Percentiles rank a stretch among this genome's conserved stretches.
Conservation (phyloP, 345 rosid genomes). For the Triadica sebifera region DNA sequence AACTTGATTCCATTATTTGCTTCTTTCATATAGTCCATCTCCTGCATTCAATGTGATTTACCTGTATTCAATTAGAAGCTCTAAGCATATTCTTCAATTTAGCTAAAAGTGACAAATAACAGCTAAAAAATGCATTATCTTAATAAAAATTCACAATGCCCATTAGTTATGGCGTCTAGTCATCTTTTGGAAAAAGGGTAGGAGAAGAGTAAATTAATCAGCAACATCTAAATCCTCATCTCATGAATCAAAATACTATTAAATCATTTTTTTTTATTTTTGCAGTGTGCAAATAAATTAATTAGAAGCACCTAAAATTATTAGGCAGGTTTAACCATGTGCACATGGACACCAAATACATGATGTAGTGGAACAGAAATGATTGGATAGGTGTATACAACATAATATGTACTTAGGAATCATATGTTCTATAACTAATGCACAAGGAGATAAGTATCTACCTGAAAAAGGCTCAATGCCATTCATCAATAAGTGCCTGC, state of each 20-base stretch:
- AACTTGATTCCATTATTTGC: constrained; percentile 84
- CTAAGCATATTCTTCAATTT: constrained; percentile 67
- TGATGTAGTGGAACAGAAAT: not conserved
- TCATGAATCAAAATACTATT: not conserved
- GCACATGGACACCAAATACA: not conserved
- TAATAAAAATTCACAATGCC: not conserved
- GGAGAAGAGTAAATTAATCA: not conserved
- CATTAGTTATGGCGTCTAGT: not conserved
- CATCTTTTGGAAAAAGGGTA: not conserved
- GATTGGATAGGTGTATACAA: not conserved
- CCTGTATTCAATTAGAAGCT: constrained; percentile 97
- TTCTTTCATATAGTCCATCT: constrained; percentile 93
- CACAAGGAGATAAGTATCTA: constrained; percentile 32
- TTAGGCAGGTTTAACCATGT: not conserved
- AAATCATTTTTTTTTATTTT: not conserved
- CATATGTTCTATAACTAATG: not conserved
- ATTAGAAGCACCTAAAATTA: not conserved
- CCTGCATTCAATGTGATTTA: constrained; percentile 99
- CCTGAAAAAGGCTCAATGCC: constrained; percentile 96
- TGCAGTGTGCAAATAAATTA: not conserved
- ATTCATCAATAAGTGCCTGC: constrained; percentile 93
- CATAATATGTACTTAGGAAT: not conserved
- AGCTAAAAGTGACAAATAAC: constrained; percentile 14
- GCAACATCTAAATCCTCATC: not conserved
- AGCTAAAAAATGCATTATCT: not conserved